These are phyloP conservation scores for Fagopyrum tataricum DNA, from an alignment of 148 eudicot species.

Conservation along the genomic window DNA sequence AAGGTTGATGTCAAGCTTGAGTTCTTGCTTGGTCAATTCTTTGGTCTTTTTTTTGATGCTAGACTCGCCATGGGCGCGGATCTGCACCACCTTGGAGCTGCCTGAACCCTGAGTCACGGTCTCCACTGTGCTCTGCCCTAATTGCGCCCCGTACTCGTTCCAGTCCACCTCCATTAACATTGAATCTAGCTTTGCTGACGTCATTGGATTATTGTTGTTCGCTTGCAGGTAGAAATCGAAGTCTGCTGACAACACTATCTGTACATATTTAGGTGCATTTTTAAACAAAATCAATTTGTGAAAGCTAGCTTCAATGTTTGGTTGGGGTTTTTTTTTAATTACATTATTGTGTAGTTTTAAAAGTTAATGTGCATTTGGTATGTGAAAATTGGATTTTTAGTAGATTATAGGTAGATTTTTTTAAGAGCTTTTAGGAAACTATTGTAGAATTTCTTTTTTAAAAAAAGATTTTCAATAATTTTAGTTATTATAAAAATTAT, in stretches of 20 bases:
- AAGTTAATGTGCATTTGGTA: no score
- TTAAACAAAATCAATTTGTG: no score
- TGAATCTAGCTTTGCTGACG: constrained; percentile 21
- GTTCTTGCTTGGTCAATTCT: constrained; percentile 15
- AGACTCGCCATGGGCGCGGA: constrained; percentile 27
- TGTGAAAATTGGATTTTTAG: no score
- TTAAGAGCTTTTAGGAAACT: no score
- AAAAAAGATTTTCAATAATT: no score
- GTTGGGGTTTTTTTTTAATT: no score
- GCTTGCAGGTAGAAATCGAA: constrained; percentile 20
- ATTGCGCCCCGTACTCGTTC: constrained; percentile 23
- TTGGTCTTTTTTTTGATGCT: constrained; percentile 20
- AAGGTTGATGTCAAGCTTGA: constrained; percentile 26
- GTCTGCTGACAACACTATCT: constrained; percentile 24
- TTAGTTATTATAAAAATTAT: no score
- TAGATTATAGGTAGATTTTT: no score
- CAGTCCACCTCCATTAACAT: constrained; percentile 31
- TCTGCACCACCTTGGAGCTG: constrained; percentile 17
- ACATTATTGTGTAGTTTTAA: no score
- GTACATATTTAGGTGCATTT: neutral
- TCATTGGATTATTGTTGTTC: constrained; percentile 23
- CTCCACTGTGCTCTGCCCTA: constrained; percentile 26
- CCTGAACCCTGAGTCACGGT: constrained; percentile 19
- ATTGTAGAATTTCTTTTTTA: no score
- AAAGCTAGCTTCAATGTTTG: no score